Evolutionary conservation across 441 rosid species (phyloP), one percentile per base, ranked within the genome.

Genomic region (Francoa sonchifolia): DNA sequence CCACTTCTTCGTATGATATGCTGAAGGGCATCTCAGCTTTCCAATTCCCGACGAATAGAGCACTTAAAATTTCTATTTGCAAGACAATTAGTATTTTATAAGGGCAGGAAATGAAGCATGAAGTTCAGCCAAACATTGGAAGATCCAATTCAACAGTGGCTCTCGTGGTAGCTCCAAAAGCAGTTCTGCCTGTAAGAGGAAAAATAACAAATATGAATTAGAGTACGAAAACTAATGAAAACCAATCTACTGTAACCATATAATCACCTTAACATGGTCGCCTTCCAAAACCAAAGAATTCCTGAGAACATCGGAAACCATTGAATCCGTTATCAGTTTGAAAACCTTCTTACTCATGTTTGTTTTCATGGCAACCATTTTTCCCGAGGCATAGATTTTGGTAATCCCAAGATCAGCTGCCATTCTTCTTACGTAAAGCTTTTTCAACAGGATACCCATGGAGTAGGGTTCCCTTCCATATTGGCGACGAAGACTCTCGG

Each of bases 401-500:
- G 58, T 66, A 37, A 90, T 76, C 68, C 95, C 98, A 51, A 90
- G 75, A 68, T 90, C 98, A 44, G 99, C 88, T 6, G 95, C 96
- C 96, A 86, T 90, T 68, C 99, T 80, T 65, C 82, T 80, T 52
- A 68, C 81, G 42, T 86, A 86, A 20, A 86, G 69, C 81, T 80
- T 85, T 77, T 86, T 90, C 69, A 90, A 69, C 19, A 86, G 67
- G 42, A 76, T 68, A 56, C 76, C 95, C 99, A 82, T 85, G 39
- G 96, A 69, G 55, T 70, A 65, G 19, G 99, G 96, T 61, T 90
- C 95, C 67, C 82, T 90, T 52, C 96, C 95, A 61, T 74, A 68
- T 51, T 85, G 90, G 29, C 84, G 67, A 16, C 97, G 89, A 39
- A 90, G 71, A 62, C 67, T 69, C 65, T 85, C 96, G 15, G 94